phyloP scores from a whole-genome alignment of 2,329 filamentous ascomycete species.

The Phoma sp. region DNA sequence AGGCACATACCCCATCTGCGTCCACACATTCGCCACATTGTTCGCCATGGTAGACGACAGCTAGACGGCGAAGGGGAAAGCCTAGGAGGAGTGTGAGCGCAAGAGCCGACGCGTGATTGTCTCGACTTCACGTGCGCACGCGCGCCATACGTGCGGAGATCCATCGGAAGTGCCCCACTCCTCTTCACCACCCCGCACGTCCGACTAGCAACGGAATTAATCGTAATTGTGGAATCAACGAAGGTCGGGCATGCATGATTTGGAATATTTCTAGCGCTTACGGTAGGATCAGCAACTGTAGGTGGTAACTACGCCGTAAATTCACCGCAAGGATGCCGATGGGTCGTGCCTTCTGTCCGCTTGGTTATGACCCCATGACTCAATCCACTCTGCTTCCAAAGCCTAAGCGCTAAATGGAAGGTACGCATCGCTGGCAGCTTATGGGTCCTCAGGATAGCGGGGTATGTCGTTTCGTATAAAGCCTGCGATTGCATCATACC shows the following conservation, averaged over 20 bases:
- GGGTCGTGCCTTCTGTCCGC: slow-evolving; percentile 11
- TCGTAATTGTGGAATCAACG: not conserved
- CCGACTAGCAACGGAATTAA: not conserved
- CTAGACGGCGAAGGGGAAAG: not conserved
- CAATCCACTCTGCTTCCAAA: not conserved
- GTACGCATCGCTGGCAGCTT: slow-evolving; percentile 1
- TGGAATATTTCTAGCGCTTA: slow-evolving; percentile 10
- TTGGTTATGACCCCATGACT: not conserved
- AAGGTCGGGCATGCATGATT: not conserved
- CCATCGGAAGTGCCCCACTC: slow-evolving; percentile 3
- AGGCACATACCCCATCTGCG: slow-evolving; percentile 59
- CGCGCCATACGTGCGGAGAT: slow-evolving; percentile 10
- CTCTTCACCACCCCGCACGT: slow-evolving; percentile 1
- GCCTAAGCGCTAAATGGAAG: slow-evolving; percentile 4
- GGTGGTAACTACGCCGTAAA: not conserved
- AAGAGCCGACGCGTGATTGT: slow-evolving; percentile 22
- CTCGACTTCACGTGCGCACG: slow-evolving; percentile 31
- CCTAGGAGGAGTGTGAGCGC: not conserved
- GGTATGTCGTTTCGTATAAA: slow-evolving; percentile 34
- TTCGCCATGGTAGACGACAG: slow-evolving; percentile 22
- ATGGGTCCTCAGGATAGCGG: slow-evolving; percentile 29
- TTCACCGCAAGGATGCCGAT: not conserved
- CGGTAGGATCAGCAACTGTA: not conserved
- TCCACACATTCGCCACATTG: slow-evolving; percentile 55
- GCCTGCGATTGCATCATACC: slow-evolving; percentile 1